Evolutionary conservation across 2,329 filamentous ascomycete genomes (phyloP).

Genomic region (Diaporthe sp.): DNA sequence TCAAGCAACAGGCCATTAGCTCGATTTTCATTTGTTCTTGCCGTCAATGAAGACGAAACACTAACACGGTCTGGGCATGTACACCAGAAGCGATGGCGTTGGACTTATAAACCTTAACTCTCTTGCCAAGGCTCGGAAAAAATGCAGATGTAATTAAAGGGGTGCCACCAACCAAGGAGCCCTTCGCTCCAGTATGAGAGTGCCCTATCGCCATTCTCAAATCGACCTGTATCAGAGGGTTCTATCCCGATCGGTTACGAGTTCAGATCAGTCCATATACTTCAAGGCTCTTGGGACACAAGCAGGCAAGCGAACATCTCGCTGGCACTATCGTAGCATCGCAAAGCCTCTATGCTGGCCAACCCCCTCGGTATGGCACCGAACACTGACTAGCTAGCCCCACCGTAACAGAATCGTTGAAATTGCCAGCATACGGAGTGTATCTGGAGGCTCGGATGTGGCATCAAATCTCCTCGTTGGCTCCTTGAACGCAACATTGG

Average conservation of each 20-base stretch:
- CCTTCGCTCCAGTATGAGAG: neutral
- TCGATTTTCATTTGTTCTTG: neutral
- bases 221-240: neutral
- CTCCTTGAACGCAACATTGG: neutral
- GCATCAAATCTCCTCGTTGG: neutral
- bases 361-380: neutral
- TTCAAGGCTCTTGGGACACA: neutral
- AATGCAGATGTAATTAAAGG: neutral
- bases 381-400: neutral
- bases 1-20: neutral
- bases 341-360: neutral
- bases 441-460: neutral
- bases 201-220: neutral
- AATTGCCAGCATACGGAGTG: neutral
- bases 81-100: neutral
- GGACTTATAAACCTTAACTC: neutral
- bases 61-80: neutral
- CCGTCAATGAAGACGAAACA: neutral
- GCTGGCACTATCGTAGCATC: neutral
- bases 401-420: neutral
- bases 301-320: neutral
- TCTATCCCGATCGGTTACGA: neutral
- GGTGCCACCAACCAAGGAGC: neutral
- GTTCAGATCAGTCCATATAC: neutral
- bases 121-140: neutral